Base-by-base conservation (phyloP, 768 basidiomycete genomes). In the Lentinus tigrinus region DNA sequence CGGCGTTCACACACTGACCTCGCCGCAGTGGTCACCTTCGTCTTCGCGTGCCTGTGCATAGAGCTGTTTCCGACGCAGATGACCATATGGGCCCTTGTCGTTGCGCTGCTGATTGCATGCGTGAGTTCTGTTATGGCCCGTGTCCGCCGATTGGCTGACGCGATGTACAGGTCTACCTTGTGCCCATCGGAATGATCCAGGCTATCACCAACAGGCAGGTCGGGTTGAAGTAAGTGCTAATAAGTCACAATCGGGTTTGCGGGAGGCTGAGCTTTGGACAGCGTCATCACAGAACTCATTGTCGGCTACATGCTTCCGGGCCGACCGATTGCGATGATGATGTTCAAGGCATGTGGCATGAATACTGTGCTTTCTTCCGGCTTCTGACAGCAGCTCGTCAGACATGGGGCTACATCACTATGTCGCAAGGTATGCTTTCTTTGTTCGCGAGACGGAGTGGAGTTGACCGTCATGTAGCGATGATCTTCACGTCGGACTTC, bases 171-270 rank as follows among this genome's bases (percentile, higher is more conserved):
- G 57, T 87, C 64, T 92, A 91, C 64, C 78, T 89, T 56, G 82
- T 94, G 40, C 92, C 92, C 13, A 82, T 87, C 50, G 88, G 87
- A 21, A 85, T 89, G 83, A 89, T 91, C 54, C 84, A 89, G 63
- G 88, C 88, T 1, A 81, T 90, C 52, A 91, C 89, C 27, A 91
- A 91, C 67, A 82, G 87, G 61, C 86, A 89, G 69, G 78, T 90
- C 47, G 87, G 78, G 65, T 67, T 81, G 4, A 81, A 80, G 71
- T 72, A 70, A 44, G 74, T 69, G 13, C 63, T 67, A n/a, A n/a
- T n/a, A n/a, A n/a, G 68, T 65, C 27, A 72, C 69, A 54, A 50
- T 57, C 52, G 3, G 57, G 61, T 16, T 23, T 3, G 14, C 24
- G n/a, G 19, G 10, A 34, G 61, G 52, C 61, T 69, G 56, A 56